Evolutionary conservation across 768 basidiomycete genomes (phyloP).

Genomic region (Lentinula detonsa): DNA sequence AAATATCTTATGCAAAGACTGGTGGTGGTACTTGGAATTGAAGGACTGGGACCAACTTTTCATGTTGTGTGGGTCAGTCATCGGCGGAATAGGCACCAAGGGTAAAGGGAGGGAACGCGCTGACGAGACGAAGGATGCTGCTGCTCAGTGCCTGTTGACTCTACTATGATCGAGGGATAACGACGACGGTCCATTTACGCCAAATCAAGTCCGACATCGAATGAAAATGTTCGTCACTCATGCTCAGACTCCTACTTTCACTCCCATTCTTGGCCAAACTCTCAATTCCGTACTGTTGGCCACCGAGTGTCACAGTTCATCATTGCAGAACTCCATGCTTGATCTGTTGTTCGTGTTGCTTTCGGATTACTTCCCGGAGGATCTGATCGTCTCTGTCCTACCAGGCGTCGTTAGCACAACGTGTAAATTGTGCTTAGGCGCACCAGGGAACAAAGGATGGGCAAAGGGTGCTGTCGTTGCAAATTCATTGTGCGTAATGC

Average conservation of each 20-base stretch:
- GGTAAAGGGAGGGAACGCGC: conserved; percentile 64
- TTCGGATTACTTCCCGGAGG: conserved; percentile 48
- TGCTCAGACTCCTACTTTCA: conserved; percentile 42
- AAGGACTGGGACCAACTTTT: conserved; percentile 83
- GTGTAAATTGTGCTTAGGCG: conserved; percentile 63
- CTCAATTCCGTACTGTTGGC: conserved; percentile 64
- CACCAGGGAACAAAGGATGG: conserved; percentile 53
- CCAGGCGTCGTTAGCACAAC: conserved; percentile 81
- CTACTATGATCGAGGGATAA: conserved; percentile 50
- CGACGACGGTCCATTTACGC: conserved; percentile 28
- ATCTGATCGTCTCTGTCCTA: conserved; percentile 58
- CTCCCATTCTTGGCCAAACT: conserved; percentile 81
- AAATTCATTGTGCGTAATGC: conserved; percentile 51
- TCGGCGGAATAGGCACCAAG: conserved; percentile 61
- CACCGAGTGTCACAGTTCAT: conserved; percentile 46
- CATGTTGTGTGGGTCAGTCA: conserved; percentile 60
- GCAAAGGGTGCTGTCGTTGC: conserved; percentile 65
- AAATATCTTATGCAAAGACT: conserved; percentile 53
- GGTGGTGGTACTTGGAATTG: conserved; percentile 82
- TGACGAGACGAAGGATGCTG: conserved; percentile 80
- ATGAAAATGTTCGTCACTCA: conserved; percentile 34
- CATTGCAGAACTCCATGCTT: conserved; percentile 63
- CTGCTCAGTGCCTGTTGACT: conserved; percentile 56
- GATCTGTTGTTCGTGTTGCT: conserved; percentile 51
- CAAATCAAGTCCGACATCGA: conserved; percentile 21